phyloP scores from a whole-genome alignment of 768 basidiomycete species.

The Boletus barrowsii region DNA sequence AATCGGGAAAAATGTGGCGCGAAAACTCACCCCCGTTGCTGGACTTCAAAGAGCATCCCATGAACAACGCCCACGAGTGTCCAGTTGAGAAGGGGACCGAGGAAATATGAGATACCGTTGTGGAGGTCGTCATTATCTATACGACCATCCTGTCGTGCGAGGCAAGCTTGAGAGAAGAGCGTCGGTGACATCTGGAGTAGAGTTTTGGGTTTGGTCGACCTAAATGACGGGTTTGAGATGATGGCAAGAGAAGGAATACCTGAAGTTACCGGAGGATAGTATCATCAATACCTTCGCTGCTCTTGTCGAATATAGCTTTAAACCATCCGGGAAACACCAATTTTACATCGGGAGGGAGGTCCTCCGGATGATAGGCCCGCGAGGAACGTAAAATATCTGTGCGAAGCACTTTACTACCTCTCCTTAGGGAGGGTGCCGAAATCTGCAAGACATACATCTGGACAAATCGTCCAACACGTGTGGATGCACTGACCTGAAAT shows the following conservation, averaged over 20 bases:
- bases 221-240: conserved; percentile 27
- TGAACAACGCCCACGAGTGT: conserved; percentile 73
- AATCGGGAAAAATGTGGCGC: background rate
- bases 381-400: conserved; percentile 53
- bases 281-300: conserved; percentile 82
- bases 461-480: background rate
- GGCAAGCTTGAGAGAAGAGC: conserved; percentile 63
- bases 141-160: conserved; percentile 43
- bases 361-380: conserved; percentile 38
- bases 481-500: conserved; percentile 49
- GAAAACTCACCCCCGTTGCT: conserved; percentile 47
- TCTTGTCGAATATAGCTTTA: conserved; percentile 73
- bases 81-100: conserved; percentile 72
- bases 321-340: conserved; percentile 57
- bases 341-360: conserved; percentile 42
- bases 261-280: conserved; percentile 56
- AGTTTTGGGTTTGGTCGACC: conserved; percentile 67
- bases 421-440: conserved; percentile 43
- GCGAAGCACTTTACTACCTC: conserved; percentile 45
- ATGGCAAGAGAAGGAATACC: background rate
- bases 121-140: conserved; percentile 66
- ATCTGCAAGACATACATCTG: conserved; percentile 40
- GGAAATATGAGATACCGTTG: conserved; percentile 78
- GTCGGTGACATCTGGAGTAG: conserved; percentile 66
- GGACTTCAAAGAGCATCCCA: conserved; percentile 58